Evolutionary conservation across 2,329 filamentous ascomycete species (phyloP).

Genomic region (Coniochaeta hoffmannii): DNA sequence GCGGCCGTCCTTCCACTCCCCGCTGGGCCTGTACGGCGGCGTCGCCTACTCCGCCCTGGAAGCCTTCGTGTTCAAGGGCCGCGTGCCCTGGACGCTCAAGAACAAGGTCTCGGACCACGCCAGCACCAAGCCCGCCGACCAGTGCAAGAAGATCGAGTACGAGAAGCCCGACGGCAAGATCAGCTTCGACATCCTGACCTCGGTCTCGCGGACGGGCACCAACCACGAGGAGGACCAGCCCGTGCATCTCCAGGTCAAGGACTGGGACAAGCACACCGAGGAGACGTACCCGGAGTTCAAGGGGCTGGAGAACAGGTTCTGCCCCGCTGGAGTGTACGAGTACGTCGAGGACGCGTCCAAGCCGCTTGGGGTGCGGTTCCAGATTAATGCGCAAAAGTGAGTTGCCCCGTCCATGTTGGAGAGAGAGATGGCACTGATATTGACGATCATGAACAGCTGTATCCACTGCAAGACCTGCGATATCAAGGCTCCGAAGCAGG

Average conservation of each 20-base stretch:
- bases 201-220: conserved; percentile 88
- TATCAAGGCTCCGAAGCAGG: conserved; percentile 94
- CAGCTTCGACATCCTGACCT: conserved; percentile 92
- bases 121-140: conserved; percentile 71
- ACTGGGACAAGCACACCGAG: conserved; percentile 86
- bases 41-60: conserved; percentile 90
- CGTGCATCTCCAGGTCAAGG: conserved; percentile 87
- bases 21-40: conserved; percentile 82
- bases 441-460: conserved; percentile 53
- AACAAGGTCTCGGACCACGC: conserved; percentile 73
- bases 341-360: conserved; percentile 91
- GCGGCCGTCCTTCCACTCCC: conserved; percentile 85
- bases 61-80: conserved; percentile 79
- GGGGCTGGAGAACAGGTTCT: conserved; percentile 93
- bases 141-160: conserved; percentile 87
- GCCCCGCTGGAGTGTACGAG: conserved; percentile 94
- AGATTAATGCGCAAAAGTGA: conserved; percentile 97
- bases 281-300: conserved; percentile 81
- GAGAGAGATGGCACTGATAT: conserved; percentile 9
- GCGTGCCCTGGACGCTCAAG: conserved; percentile 84
- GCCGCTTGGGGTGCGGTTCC: conserved; percentile 83
- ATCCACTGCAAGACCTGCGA: conserved; percentile 99
- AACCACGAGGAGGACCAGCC: conserved; percentile 99
- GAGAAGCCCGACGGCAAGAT: conserved; percentile 94
- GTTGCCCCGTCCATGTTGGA: conserved; percentile 21